Evolutionary conservation across 2,329 filamentous ascomycete species (phyloP).

Genomic region (Leptodontidium sp.): DNA sequence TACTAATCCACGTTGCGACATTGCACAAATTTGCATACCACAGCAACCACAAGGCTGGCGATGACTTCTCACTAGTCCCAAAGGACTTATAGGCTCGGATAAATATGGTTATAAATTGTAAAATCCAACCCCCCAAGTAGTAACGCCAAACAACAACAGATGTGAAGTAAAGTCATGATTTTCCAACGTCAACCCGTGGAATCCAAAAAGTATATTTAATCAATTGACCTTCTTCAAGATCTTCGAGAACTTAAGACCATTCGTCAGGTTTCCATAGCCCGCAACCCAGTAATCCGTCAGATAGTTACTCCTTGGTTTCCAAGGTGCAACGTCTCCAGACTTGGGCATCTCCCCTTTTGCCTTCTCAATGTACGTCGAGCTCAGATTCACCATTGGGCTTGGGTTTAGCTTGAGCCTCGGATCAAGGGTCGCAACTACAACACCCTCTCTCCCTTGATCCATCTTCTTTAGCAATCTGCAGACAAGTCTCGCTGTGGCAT

Average conservation of each 20-base stretch:
- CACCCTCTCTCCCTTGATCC: conserved; percentile 32
- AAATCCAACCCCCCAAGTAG: too few species aligned
- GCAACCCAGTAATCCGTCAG: conserved; percentile 44
- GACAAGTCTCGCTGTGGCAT: conserved; percentile 46
- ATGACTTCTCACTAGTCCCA: too few species aligned
- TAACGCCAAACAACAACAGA: too few species aligned
- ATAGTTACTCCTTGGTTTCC: conserved; percentile 43
- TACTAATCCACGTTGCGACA: too few species aligned
- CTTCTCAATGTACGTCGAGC: conserved; percentile 42
- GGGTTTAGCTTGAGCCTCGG: conserved; percentile 27
- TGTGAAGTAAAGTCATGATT: neutral
- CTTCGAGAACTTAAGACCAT: conserved; percentile 37
- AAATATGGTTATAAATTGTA: too few species aligned
- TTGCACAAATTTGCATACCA: too few species aligned
- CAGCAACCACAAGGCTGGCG: too few species aligned
- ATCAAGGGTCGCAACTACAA: conserved; percentile 32
- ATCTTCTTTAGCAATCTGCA: conserved; percentile 46
- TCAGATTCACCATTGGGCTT: conserved; percentile 37
- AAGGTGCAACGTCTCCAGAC: conserved; percentile 41
- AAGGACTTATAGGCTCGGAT: too few species aligned
- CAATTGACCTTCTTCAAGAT: conserved; percentile 30
- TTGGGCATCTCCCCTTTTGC: conserved; percentile 38
- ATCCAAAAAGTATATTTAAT: neutral
- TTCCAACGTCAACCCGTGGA: neutral
- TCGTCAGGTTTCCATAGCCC: conserved; percentile 40